Evolutionary conservation across 2,329 filamentous ascomycete genomes (phyloP), one percentile per base, ranked within the genome.

Genomic region (Penicillium sp.): DNA sequence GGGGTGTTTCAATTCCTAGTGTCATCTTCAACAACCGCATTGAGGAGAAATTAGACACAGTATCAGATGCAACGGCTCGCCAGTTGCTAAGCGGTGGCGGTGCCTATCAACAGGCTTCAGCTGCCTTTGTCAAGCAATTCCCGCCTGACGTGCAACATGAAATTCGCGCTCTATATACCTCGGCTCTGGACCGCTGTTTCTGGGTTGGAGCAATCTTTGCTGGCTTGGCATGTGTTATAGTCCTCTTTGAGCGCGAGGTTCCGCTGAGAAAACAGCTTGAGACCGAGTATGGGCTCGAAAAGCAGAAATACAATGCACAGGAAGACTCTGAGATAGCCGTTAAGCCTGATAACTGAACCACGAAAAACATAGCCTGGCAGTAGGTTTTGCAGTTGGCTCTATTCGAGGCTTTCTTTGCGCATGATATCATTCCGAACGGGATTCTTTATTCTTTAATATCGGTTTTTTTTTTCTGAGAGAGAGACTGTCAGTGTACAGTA

Each of bases 11-110:
- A 1, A 63, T 70, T 20, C 63, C 68, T 1, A 43, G 59, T 1
- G 64, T 67, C n/a, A 60, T 73, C 9, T 74, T 72, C 60, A 72
- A 70, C 50, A 58, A 57, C 11, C 60, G 55, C 7, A 52, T 69
- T 8, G 56, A 67, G 11, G n/a, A 52, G 1, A 59, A 68, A 7
- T 21, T 28, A 61, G 1, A 23, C 46, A 18, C 51, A 48, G 24
- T 52, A 1, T 56, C 68, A n/a, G 48, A 52, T 9, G 61, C 66
- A 30, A 23, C 51, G 0, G 11, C 49, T 5, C 7, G 66, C 5
- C 50, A 57, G 1, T 33, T 52, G n/a, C 53, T 70, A 16, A 26
- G 35, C 12, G 49, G 59, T 28, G 67, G 68, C 0, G 50, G 55
- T 3, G 67, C 67, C 3, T 71, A 70, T 56, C 57, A 57, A 24